A percentile compares a stretch with the other conserved stretches of the same genome.
These are phyloP conservation scores for Akanthomyces dipterigenus DNA, from an alignment of 2,329 filamentous ascomycete species.

Conservation along the genomic window DNA sequence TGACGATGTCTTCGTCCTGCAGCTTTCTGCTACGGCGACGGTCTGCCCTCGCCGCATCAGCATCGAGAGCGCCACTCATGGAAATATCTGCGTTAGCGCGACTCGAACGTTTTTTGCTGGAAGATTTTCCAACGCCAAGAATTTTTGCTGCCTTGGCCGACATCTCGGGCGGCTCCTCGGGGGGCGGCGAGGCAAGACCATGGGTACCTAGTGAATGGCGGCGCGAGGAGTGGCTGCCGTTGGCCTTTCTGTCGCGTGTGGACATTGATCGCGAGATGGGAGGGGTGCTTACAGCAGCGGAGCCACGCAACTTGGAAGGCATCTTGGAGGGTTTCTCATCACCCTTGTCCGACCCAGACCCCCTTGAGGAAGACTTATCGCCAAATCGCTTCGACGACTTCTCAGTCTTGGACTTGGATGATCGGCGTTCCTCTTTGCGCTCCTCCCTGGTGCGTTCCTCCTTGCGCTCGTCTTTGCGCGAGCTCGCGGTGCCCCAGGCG, in stretches of 20 bases:
- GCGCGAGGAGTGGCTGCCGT: conserved; percentile 53
- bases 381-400: conserved; percentile 46
- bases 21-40: conserved; percentile 27
- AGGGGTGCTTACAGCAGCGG: conserved; percentile 61
- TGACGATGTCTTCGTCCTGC: conserved; percentile 34
- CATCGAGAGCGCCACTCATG: conserved; percentile 37
- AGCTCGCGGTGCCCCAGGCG: conserved; percentile 56
- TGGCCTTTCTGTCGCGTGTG: conserved; percentile 55
- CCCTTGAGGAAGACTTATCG: conserved; percentile 59
- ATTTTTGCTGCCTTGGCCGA: conserved; percentile 73
- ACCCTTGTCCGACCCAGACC: conserved; percentile 61
- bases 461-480: conserved; percentile 26
- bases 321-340: conserved; percentile 56
- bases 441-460: conserved; percentile 12
- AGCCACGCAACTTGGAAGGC: conserved; percentile 56
- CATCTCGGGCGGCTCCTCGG: conserved; percentile 59
- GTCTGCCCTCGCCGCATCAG: conserved; percentile 29
- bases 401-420: conserved; percentile 60
- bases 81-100: conserved; percentile 42
- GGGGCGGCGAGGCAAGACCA: conserved; percentile 65
- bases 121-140: conserved; percentile 50
- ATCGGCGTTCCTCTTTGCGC: conserved; percentile 43
- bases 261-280: conserved; percentile 64
- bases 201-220: conserved; percentile 61
- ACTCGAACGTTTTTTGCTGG: conserved; percentile 38